A percentile compares a stretch with the other conserved stretches of the same genome.
These are phyloP conservation scores for Ramichloridium luteum DNA, from an alignment of 2,329 filamentous ascomycete species.

Conservation along the genomic window DNA sequence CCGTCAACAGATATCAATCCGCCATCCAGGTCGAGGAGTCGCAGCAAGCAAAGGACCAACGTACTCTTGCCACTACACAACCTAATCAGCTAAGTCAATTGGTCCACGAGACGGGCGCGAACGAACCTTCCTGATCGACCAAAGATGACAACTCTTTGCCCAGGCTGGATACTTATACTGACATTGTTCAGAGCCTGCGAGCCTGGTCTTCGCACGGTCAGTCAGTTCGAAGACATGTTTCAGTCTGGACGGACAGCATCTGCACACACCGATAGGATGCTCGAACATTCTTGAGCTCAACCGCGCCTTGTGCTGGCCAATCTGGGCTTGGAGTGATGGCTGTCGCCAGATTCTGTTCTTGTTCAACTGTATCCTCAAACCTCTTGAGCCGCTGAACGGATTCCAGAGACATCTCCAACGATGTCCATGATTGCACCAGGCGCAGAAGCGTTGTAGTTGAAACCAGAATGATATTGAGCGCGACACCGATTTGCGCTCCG, in stretches of 20 bases:
- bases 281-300: slow-evolving; percentile 1
- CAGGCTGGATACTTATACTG: neutral
- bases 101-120: neutral
- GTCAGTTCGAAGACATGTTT: neutral
- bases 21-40: neutral
- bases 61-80: neutral
- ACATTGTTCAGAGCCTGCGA: neutral
- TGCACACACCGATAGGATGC: neutral
- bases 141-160: slow-evolving; percentile 1
- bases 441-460: neutral
- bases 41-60: neutral
- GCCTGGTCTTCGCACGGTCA: neutral
- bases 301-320: neutral
- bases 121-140: slow-evolving; percentile 1
- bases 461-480: slow-evolving; percentile 2
- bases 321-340: neutral
- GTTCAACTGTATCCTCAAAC: neutral
- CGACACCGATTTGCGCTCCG: slow-evolving; percentile 2
- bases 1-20: slow-evolving; percentile 1
- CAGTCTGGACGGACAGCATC: neutral
- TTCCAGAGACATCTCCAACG: slow-evolving; percentile 1
- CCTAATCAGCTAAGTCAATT: neutral
- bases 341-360: neutral
- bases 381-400: neutral
- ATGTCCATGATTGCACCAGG: slow-evolving; percentile 1